Percentiles rank a stretch among this genome's conserved stretches.
Evolutionary conservation across 2,329 filamentous ascomycete species (phyloP).

Genomic region (Alternaria burnsii): DNA sequence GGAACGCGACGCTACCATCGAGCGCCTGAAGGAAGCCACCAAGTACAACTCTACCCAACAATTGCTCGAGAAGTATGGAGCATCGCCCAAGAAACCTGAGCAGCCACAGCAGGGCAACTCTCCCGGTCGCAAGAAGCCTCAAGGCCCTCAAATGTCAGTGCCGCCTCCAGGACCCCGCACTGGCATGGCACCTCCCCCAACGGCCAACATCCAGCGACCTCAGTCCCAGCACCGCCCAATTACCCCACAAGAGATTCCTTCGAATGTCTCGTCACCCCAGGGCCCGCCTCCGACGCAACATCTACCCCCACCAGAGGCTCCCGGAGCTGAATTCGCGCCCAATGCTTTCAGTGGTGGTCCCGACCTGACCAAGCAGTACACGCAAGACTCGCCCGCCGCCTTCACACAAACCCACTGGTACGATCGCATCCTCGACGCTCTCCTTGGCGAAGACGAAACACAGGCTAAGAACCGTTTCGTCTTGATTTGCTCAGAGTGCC

Average conservation of each 20-base stretch:
- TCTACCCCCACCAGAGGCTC: conserved; percentile 25
- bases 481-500: conserved; percentile 82
- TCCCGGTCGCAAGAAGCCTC: conserved; percentile 38
- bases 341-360: conserved; percentile 65
- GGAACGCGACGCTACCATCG: conserved; percentile 86
- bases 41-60: conserved; percentile 96
- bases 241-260: conserved; percentile 35
- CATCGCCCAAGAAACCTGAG: conserved; percentile 59
- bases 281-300: conserved; percentile 32
- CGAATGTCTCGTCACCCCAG: conserved; percentile 29
- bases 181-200: conserved; percentile 67
- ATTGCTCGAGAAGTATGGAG: conserved; percentile 91
- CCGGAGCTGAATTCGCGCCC: conserved; percentile 73
- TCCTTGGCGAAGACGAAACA: conserved; percentile 94
- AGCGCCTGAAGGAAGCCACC: conserved; percentile 92
- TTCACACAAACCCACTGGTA: conserved; percentile 78
- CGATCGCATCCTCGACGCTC: conserved; percentile 88
- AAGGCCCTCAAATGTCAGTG: conserved; percentile 41
- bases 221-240: conserved; percentile 35
- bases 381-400: conserved; percentile 47
- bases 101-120: conserved; percentile 38
- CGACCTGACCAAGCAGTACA: conserved; percentile 42
- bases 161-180: conserved; percentile 56
- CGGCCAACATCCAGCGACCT: conserved; percentile 67
- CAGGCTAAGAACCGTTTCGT: conserved; percentile 89